Percentiles rank a stretch among this genome's conserved stretches.
These are phyloP conservation scores for Paracoccidioides lutzii DNA, from an alignment of 2,329 filamentous ascomycete genomes.

Conservation along the genomic window DNA sequence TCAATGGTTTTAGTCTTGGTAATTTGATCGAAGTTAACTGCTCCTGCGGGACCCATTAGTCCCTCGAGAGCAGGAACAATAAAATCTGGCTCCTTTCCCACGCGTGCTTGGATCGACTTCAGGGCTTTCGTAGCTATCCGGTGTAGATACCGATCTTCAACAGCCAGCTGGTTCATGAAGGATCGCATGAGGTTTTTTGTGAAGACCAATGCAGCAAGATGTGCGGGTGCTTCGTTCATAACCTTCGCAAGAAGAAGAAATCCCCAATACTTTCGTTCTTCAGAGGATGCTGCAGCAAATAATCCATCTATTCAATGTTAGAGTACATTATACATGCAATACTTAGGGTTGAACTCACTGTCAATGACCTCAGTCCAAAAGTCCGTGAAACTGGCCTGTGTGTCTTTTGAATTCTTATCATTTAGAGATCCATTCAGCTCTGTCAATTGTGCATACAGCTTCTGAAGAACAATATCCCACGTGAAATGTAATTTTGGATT, in stretches of 20 bases:
- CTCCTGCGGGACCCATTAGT: constrained; percentile 57
- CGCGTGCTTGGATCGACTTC: constrained; percentile 55
- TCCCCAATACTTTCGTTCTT: constrained; percentile 83
- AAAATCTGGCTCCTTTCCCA: constrained; percentile 47
- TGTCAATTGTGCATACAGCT: constrained; percentile 21
- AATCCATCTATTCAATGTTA: constrained; percentile 50
- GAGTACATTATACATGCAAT: constrained; percentile 14
- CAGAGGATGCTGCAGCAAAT: constrained; percentile 68
- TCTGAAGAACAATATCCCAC: constrained; percentile 63
- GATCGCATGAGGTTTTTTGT: constrained; percentile 72
- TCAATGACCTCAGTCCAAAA: constrained; percentile 85
- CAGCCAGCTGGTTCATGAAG: constrained; percentile 68
- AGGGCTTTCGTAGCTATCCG: constrained; percentile 63
- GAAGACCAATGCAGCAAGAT: constrained; percentile 51
- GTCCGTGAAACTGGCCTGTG: constrained; percentile 45
- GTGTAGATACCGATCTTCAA: constrained; percentile 66
- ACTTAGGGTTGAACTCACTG: constrained; percentile 43
- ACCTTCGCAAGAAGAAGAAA: constrained; percentile 77
- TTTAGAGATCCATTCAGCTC: constrained; percentile 19
- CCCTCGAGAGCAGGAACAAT: constrained; percentile 50
- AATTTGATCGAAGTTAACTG: constrained; percentile 69
- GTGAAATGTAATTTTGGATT: constrained; percentile 74
- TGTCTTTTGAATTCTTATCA: constrained; percentile 24
- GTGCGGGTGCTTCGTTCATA: constrained; percentile 40
- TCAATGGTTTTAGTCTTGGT: constrained; percentile 80